Evolutionary conservation across 2,329 filamentous ascomycete genomes (phyloP), one percentile per base, ranked within the genome.

Genomic region (Colletotrichum magnum): DNA sequence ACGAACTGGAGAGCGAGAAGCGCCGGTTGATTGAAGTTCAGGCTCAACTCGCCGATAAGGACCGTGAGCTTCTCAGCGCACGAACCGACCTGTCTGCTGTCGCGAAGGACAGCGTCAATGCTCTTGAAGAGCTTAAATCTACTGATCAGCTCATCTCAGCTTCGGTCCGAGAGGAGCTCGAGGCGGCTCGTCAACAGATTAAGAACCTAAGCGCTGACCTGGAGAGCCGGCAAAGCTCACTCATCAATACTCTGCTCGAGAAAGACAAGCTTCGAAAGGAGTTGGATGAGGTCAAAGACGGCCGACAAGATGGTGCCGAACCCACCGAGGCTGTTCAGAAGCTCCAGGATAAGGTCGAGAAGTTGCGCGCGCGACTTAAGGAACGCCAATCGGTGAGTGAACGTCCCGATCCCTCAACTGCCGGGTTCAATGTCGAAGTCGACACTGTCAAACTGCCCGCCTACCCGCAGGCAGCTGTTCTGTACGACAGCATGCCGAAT

Each of bases 191-290:
- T 71, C 83, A 81, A 68, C 86, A 88, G 73, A 80, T 85, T 71
- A 84, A 83, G 65, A 78, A 81, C 63, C 78, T 86, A 58, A 82
- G 80, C 69, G 80, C 83, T 63, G 88, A 90, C 75, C 82, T 84
- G 58, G 87, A 90, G 61, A 82, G 86, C 69, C 85, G 88, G 74
- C 88, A 89, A 78, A 84, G 84, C 54, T 88, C 91, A 75, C 83
- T 91, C 26, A 84, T 91, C 72, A 84, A 88, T 48, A 86, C 87
- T 52, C 82, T 91, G 18, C 81, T 91, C 53, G 84, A 86, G 71
- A 90, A 90, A 76, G 88, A 91, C 69, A 86, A 86, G 77, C 80
- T 90, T 62, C 84, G 86, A 63, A 87, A 87, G 76, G 83, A 88
- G 67, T 79, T 85, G 43, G 86, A 88, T 71, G 82, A 84, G 58